These are phyloP conservation scores for Clarireedia paspali DNA, from an alignment of 2,329 filamentous ascomycete genomes.

Conservation along the genomic window DNA sequence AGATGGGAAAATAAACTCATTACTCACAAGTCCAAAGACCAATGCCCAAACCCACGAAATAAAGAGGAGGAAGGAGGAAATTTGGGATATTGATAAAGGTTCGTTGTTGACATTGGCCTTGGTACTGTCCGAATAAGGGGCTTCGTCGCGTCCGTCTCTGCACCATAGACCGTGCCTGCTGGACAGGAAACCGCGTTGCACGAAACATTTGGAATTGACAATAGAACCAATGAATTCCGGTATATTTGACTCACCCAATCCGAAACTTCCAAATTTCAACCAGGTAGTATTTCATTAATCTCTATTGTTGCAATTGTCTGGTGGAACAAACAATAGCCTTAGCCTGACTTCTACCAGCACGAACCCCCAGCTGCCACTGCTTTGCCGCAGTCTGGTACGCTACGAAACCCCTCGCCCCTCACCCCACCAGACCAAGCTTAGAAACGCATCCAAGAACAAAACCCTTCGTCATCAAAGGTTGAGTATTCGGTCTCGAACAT, in stretches of 20 bases:
- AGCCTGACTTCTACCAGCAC: too few species aligned
- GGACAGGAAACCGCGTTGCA: background rate
- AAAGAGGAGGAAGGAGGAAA: constrained; percentile 41
- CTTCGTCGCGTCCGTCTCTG: background rate
- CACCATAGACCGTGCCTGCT: background rate
- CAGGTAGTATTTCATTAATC: background rate
- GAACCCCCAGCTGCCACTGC: too few species aligned
- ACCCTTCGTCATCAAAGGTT: background rate
- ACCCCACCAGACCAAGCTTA: background rate
- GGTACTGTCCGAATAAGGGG: background rate
- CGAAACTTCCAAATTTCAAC: background rate
- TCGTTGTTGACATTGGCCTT: constrained; percentile 11
- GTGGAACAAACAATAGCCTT: too few species aligned
- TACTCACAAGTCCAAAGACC: constrained; percentile 47
- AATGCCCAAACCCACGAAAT: constrained; percentile 59
- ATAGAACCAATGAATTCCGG: background rate
- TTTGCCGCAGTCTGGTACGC: background rate
- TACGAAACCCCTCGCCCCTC: background rate
- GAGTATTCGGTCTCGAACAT: background rate
- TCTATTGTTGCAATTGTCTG: background rate
- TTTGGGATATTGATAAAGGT: constrained; percentile 15
- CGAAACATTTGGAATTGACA: background rate
- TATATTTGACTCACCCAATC: background rate
- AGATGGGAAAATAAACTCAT: background rate
- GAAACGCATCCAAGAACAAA: background rate